phyloP scores from a whole-genome alignment of 345 rosid genomes.

The Linum trigynum region DNA sequence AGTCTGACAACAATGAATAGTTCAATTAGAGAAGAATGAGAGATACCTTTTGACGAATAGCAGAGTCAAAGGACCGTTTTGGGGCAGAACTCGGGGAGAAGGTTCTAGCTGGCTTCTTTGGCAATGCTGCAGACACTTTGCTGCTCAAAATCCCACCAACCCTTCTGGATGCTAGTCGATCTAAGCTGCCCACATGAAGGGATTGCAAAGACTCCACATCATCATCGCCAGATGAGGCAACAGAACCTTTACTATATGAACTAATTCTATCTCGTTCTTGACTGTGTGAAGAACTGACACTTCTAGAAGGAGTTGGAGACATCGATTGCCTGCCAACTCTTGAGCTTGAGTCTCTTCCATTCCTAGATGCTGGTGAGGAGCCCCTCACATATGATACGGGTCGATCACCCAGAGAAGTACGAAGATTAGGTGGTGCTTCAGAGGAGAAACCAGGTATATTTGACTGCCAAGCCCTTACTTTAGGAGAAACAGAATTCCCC shows the following conservation, averaged over 20 bases:
- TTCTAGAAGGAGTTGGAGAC: constrained; percentile 91
- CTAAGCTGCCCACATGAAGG: constrained; percentile 40
- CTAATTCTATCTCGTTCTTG: constrained; percentile 80
- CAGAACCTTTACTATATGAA: constrained; percentile 76
- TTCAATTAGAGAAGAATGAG: neutral
- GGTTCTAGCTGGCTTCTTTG: constrained; percentile 46
- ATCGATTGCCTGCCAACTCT: constrained; percentile 53
- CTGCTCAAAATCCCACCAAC: constrained; percentile 47
- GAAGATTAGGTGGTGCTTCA: constrained; percentile 97
- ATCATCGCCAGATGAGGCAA: constrained; percentile 91
- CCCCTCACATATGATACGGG: constrained; percentile 94
- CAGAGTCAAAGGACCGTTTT: constrained; percentile 65
- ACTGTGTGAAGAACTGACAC: constrained; percentile 77
- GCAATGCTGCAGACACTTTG: constrained; percentile 44
- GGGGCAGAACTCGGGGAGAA: constrained; percentile 74
- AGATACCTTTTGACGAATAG: constrained; percentile 77
- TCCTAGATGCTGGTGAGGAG: constrained; percentile 92
- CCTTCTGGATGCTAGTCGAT: constrained; percentile 40
- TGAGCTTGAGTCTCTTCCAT: constrained; percentile 20
- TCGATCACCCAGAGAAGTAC: constrained; percentile 89
- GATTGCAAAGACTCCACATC: constrained; percentile 68
- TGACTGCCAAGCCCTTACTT: constrained; percentile 84
- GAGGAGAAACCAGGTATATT: constrained; percentile 88
- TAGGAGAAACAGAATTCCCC: constrained; percentile 90
- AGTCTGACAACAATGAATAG: no score